Conservation (phyloP, 768 basidiomycete species). For the Tricholomella constricta region DNA sequence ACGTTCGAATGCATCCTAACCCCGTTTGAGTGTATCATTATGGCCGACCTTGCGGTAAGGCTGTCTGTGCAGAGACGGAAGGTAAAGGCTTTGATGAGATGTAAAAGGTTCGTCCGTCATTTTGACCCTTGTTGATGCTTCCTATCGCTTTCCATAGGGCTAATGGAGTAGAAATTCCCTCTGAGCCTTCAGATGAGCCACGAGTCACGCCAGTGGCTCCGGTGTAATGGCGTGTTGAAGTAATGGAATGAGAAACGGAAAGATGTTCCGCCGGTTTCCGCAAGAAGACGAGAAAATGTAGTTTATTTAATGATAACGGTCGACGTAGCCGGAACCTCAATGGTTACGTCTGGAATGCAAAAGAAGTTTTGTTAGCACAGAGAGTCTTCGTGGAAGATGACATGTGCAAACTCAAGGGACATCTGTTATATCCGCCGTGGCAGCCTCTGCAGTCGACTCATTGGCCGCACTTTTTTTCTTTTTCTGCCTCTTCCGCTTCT, state of each 20-base stretch:
- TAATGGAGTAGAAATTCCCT: background rate
- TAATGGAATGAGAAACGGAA: background rate
- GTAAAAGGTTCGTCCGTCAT: background rate
- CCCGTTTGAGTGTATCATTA: background rate
- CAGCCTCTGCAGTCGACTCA: background rate
- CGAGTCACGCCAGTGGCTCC: background rate
- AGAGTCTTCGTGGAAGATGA: background rate
- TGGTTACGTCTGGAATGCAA: background rate
- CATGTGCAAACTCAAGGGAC: background rate
- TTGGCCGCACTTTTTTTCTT: slow-evolving; percentile 33
- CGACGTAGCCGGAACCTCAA: too few species aligned
- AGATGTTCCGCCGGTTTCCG: background rate
- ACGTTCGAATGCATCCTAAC: slow-evolving; percentile 22
- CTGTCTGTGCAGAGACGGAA: background rate
- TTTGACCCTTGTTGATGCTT: background rate
- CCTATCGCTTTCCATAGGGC: background rate
- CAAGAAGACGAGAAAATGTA: too few species aligned
- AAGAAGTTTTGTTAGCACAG: background rate
- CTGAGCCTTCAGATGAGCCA: background rate
- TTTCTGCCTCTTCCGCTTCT: slow-evolving; percentile 57
- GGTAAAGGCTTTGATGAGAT: background rate
- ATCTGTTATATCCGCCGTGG: background rate
- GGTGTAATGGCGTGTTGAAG: background rate
- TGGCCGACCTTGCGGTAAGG: background rate
- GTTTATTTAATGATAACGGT: too few species aligned